Evolutionary conservation across 331 rosid species (phyloP).

Genomic region (Prunus yedoensis): DNA sequence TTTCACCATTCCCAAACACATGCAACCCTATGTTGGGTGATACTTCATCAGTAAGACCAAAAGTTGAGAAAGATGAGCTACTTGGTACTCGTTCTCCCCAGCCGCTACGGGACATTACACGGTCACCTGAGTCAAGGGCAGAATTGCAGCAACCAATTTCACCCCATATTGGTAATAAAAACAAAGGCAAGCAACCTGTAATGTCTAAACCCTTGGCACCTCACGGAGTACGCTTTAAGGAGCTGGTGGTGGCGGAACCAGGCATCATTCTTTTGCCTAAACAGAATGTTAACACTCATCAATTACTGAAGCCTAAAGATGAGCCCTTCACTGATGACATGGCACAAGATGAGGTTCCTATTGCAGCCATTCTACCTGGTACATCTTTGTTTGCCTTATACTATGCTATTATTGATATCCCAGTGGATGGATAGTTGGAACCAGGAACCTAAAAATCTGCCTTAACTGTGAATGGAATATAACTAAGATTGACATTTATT

Average conservation of each 20-base stretch:
- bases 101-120: conserved; percentile 30
- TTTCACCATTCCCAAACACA: conserved; percentile 30
- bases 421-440: conserved; percentile 17
- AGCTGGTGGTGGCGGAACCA: conserved; percentile 33
- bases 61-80: conserved; percentile 41
- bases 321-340: conserved; percentile 67
- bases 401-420: not conserved
- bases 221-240: conserved; percentile 33
- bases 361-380: conserved; percentile 71
- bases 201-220: conserved; percentile 3
- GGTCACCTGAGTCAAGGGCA: conserved; percentile 32
- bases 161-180: conserved; percentile 24
- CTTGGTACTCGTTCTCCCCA: conserved; percentile 36
- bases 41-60: conserved; percentile 40
- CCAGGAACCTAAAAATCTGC: not conserved
- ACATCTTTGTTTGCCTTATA: not conserved
- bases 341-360: conserved; percentile 43
- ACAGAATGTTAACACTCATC: conserved; percentile 29
- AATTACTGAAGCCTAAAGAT: conserved; percentile 68
- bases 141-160: conserved; percentile 30
- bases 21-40: conserved; percentile 30
- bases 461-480: not conserved
- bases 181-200: conserved; percentile 79
- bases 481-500: not conserved
- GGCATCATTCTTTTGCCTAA: conserved; percentile 27